Base-by-base conservation (phyloP, 2,329 filamentous ascomycete species). In the Alternaria ethzedia region DNA sequence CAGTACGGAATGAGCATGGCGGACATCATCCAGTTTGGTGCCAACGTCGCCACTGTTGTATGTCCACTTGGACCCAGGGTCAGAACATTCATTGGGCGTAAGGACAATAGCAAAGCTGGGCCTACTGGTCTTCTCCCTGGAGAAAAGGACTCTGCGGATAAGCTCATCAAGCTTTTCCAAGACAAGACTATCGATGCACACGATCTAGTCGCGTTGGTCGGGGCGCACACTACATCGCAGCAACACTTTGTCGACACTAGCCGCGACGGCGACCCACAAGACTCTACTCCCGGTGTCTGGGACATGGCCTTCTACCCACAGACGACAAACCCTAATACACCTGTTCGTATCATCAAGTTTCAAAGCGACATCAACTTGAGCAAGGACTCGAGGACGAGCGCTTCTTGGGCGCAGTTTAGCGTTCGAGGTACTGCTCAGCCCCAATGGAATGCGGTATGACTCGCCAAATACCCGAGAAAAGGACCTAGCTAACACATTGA, bases 1-100 rank as follows among this genome's bases (percentile, higher is more conserved):
- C 64, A 72, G 20, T 79, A 78, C 50, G 75, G 75, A 25, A 71
- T 80, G 57, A 72, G 69, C 30, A 79, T 80, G 74, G 79, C 79
- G 8, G 79, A 81, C 52, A 70, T 81, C 23, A 79, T 81, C 21
- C 79, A 81, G 55, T 75, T 79, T 26, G 79, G 74, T 41, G 78
- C 78, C 30, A 80, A 73, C 28, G 70, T 80, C 21, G 79, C 79
- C 6, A 78, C 78, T 3, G 79, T 81, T 4, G 78, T 77, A 3
- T 81, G 79, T 54, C 79, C 79, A 0, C 70, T 81, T 8, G 79
- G 79, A 8, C 79, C 79, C n/a, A 73, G 79, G 17, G 68, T 80
- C 46, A 73, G 77, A 7, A 73, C 75, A 4, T 81, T 78, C 44
- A 75, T 81, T 41, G 79, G 79, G 23, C 74, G 79, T 28, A 81